A percentile compares a stretch with the other conserved stretches of the same genome.
phyloP scores from a whole-genome alignment of 2,329 filamentous ascomycete genomes.

The Exophiala oligosperma region DNA sequence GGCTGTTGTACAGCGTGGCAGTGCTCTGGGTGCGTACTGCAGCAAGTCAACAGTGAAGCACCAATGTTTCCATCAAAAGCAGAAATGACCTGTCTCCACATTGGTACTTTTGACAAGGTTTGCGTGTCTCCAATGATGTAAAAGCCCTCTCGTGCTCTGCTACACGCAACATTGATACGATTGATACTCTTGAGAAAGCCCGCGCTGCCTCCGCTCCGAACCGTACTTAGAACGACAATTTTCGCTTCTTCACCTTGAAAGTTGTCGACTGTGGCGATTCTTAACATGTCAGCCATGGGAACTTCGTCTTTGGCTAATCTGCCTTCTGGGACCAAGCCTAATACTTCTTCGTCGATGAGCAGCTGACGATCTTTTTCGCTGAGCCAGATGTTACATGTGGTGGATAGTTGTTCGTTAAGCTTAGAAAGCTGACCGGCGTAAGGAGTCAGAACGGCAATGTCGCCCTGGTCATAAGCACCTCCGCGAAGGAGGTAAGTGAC shows the following conservation, averaged over 20 bases:
- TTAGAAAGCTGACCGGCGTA: conserved; percentile 34
- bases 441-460: conserved; percentile 37
- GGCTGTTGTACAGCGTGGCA: conserved; percentile 23
- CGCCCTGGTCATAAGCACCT: conserved; percentile 30
- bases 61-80: conserved; percentile 29
- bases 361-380: conserved; percentile 31
- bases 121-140: conserved; percentile 37
- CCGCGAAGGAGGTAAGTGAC: conserved; percentile 31
- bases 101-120: conserved; percentile 28
- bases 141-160: conserved; percentile 36
- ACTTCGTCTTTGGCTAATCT: conserved; percentile 23
- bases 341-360: conserved; percentile 28
- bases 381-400: conserved; percentile 32
- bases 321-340: conserved; percentile 22
- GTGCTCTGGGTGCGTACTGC: conserved; percentile 28
- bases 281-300: conserved; percentile 30
- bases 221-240: conserved; percentile 35
- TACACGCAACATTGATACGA: conserved; percentile 37
- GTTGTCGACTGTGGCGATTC: conserved; percentile 35
- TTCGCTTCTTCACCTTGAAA: conserved; percentile 40
- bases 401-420: conserved; percentile 25
- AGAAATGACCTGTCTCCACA: conserved; percentile 33
- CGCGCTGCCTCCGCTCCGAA: conserved; percentile 33
- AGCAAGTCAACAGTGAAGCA: conserved; percentile 28
- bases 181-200: conserved; percentile 37